Evolutionary conservation across 2,329 filamentous ascomycete genomes (phyloP).

Genomic region (Cercospora zeae-maydis): DNA sequence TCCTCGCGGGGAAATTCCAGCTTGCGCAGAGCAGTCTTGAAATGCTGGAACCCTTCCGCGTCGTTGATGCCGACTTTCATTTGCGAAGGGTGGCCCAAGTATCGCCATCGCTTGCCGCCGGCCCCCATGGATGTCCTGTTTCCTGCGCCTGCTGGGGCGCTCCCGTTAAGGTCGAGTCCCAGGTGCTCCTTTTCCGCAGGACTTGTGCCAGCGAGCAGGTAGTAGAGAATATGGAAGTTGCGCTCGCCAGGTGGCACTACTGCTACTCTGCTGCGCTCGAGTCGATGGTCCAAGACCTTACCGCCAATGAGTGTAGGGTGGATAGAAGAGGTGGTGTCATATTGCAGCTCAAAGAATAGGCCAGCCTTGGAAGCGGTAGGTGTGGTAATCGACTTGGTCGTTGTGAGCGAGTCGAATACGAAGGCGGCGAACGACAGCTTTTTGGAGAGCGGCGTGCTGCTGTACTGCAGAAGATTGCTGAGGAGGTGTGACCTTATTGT

Average conservation of each 20-base stretch:
- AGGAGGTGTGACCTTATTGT: slow-evolving; percentile 87
- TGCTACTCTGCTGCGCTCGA: slow-evolving; percentile 87
- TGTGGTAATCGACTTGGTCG: slow-evolving; percentile 93
- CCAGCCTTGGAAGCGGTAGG: slow-evolving; percentile 94
- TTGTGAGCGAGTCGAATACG: slow-evolving; percentile 92
- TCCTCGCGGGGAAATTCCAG: slow-evolving; percentile 90
- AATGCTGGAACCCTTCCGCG: slow-evolving; percentile 89
- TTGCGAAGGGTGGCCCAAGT: slow-evolving; percentile 92
- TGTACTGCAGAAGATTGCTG: slow-evolving; percentile 79
- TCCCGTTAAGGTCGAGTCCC: slow-evolving; percentile 51
- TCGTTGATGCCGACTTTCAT: slow-evolving; percentile 97
- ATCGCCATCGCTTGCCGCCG: slow-evolving; percentile 85
- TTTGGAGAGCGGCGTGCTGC: slow-evolving; percentile 85
- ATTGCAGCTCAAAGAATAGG: slow-evolving; percentile 93
- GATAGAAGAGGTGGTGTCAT: slow-evolving; percentile 80
- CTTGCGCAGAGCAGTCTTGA: slow-evolving; percentile 92
- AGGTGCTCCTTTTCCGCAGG: slow-evolving; percentile 85
- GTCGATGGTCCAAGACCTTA: slow-evolving; percentile 87
- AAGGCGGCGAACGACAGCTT: slow-evolving; percentile 93
- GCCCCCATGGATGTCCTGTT: slow-evolving; percentile 53
- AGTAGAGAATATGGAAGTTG: slow-evolving; percentile 95
- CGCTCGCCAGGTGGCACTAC: slow-evolving; percentile 92
- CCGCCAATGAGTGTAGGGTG: slow-evolving; percentile 88
- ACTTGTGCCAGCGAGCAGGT: slow-evolving; percentile 88
- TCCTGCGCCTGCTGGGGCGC: slow-evolving; percentile 53